Evolutionary conservation across 2,329 filamentous ascomycete genomes (phyloP).

Genomic region (Alternaria conjuncta): DNA sequence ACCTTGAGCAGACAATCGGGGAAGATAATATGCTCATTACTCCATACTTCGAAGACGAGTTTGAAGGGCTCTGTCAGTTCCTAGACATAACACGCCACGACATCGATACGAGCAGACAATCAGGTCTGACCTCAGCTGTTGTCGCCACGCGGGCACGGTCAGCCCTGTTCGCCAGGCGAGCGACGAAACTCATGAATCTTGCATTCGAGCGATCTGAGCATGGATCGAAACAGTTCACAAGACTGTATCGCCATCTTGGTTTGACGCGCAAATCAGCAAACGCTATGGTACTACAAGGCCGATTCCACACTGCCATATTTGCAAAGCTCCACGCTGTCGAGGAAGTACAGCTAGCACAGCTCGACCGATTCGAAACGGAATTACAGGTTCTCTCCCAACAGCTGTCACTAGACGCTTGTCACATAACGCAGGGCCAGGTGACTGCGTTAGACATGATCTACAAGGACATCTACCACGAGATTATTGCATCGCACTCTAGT

Average conservation of each 20-base stretch:
- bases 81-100: constrained; percentile 36
- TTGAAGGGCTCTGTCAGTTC: constrained; percentile 48
- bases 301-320: constrained; percentile 41
- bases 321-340: constrained; percentile 35
- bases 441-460: constrained; percentile 39
- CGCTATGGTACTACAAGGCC: constrained; percentile 33
- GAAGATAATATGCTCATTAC: constrained; percentile 34
- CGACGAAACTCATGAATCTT: constrained; percentile 35
- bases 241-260: constrained; percentile 34
- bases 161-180: constrained; percentile 44
- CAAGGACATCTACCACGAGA: constrained; percentile 20
- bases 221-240: constrained; percentile 27
- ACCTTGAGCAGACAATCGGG: constrained; percentile 37
- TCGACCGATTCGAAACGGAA: constrained; percentile 52
- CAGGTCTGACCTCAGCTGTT: constrained; percentile 12
- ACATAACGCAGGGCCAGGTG: constrained; percentile 41
- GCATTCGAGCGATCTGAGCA: constrained; percentile 11
- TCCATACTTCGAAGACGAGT: constrained; percentile 47
- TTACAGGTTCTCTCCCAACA: constrained; percentile 47
- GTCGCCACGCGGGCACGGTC: constrained; percentile 32
- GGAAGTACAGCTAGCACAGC: constrained; percentile 48
- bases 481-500: constrained; percentile 30
- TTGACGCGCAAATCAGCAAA: constrained; percentile 24
- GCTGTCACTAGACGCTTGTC: constrained; percentile 41
- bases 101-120: constrained; percentile 1